phyloP scores from a whole-genome alignment of 2,329 filamentous ascomycete species.

The Cytospora leucostoma region DNA sequence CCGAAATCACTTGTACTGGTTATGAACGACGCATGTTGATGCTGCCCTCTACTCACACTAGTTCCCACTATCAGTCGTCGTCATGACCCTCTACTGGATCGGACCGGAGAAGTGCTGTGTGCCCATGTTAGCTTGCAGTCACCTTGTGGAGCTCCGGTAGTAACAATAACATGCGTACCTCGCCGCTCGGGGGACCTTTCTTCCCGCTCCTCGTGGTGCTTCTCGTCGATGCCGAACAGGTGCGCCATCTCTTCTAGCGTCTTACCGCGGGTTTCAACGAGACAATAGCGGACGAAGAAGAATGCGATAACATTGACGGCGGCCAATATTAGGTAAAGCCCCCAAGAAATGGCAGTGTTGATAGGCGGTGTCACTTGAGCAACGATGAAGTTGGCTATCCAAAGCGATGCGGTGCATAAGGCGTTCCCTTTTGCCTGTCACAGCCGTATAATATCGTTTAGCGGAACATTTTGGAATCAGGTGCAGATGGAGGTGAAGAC shows the following conservation, averaged over 20 bases:
- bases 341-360: slow-evolving; percentile 33
- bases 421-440: slow-evolving; percentile 36
- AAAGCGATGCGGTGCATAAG: slow-evolving; percentile 35
- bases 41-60: not conserved
- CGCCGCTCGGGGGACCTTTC: slow-evolving; percentile 18
- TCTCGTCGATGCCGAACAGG: slow-evolving; percentile 32
- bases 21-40: not conserved
- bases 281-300: slow-evolving; percentile 33
- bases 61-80: not conserved
- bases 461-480: too few species aligned
- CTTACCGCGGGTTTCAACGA: slow-evolving; percentile 32
- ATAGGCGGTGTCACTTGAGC: slow-evolving; percentile 32
- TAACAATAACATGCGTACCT: not conserved
- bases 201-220: not conserved
- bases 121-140: not conserved
- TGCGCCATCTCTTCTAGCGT: slow-evolving; percentile 35
- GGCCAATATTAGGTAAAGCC: slow-evolving; percentile 34
- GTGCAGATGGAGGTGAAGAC: slow-evolving; percentile 5
- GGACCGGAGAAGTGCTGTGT: slow-evolving; percentile 11
- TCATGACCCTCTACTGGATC: slow-evolving; percentile 8
- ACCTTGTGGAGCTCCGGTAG: not conserved
- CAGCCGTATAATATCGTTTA: not conserved
- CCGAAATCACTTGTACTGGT: not conserved
- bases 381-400: slow-evolving; percentile 37
- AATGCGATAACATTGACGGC: slow-evolving; percentile 34